Base-by-base conservation (phyloP, 768 basidiomycete species). In the Antrodiella citrinella region DNA sequence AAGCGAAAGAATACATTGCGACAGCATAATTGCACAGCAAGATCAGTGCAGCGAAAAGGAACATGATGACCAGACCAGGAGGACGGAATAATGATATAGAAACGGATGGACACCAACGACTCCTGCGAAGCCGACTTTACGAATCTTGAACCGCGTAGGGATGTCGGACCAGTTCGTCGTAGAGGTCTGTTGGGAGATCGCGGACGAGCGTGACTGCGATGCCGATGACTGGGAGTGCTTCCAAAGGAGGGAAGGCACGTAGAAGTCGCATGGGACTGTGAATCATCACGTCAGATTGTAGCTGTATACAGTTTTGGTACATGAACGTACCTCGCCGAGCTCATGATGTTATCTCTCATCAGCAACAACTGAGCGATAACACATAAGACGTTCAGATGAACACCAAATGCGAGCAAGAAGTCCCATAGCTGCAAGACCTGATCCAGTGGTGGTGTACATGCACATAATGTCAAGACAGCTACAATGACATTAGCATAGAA, bases 351-450 rank as follows among this genome's bases (percentile, higher is more conserved):
- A 42, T 90, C 86, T 51, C 92, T 75, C 68, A 97, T 95, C 10
- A 95, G 77, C 3, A 94, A 65, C 3, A 99, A 69, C 60, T 98
- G 96, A 4, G 96, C 95, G 53, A 98, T 97, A 2, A 98, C 93
- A 61, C 94, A 97, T 13, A 99, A 73, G 10, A 99, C 86, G 60
- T 99, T 99, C 18, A 99, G 74, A 61, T 98, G 96, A 20, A 94
- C 89, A 12, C 96, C 96, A 61, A 94, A 98, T 3, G 95, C 91
- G 22, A 99, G 75, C 7, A 99, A 76, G 63, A 98, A 99, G 66
- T 99, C 96, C 95, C 96, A 99, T 48, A 99, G 70, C 56, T 84
- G 84, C 23, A 99, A 74, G 21, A 97, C 95, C 69, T 98, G 89
- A 62, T 93, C 88, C 9, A 99, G 73, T 0, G 96, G 96, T 3